phyloP scores from a whole-genome alignment of 2,329 filamentous ascomycete genomes.

The Cordyceps pruinosa region DNA sequence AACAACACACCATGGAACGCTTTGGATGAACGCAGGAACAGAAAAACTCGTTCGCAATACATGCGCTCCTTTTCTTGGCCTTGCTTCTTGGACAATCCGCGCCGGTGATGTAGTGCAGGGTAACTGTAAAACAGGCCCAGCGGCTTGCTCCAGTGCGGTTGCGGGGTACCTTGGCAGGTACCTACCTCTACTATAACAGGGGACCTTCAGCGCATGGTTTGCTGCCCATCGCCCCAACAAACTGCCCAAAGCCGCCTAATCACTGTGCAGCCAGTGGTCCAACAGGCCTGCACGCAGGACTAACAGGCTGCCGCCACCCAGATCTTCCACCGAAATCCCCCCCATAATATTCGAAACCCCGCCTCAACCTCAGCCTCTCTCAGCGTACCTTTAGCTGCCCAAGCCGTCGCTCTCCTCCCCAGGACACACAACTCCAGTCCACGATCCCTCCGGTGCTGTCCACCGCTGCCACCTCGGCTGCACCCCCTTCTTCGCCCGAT shows the following conservation, averaged over 20 bases:
- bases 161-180: too few species aligned
- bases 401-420: conserved; percentile 7
- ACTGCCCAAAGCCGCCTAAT: conserved; percentile 2
- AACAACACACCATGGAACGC: too few species aligned
- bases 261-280: background rate
- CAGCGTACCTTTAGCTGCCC: background rate
- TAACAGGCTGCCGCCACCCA: background rate
- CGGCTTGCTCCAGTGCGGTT: too few species aligned
- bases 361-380: conserved; percentile 2
- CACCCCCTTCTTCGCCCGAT: background rate
- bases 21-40: too few species aligned
- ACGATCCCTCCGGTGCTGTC: background rate
- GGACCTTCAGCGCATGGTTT: too few species aligned
- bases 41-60: too few species aligned
- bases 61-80: too few species aligned
- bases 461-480: background rate
- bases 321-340: background rate
- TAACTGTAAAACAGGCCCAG: too few species aligned
- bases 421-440: background rate
- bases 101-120: too few species aligned
- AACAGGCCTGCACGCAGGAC: too few species aligned
- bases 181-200: too few species aligned
- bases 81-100: too few species aligned
- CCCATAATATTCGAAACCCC: conserved; percentile 6
- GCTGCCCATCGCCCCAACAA: background rate